These are phyloP conservation scores for Starmera quercuum DNA, from an alignment of 805 yeast genomes.

Conservation along the genomic window DNA sequence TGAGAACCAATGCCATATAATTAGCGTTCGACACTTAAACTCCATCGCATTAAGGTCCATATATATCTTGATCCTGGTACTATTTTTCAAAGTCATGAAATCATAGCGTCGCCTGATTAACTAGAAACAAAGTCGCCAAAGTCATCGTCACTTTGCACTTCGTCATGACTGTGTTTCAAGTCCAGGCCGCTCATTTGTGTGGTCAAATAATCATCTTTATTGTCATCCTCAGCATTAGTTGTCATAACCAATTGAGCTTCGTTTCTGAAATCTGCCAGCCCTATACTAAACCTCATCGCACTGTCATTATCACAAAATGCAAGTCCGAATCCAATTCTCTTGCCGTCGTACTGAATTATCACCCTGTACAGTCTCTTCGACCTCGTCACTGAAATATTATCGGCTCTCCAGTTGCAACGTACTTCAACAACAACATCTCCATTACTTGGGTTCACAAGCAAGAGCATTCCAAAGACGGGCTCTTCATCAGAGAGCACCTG, in stretches of 20 bases:
- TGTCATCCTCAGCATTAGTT: background rate
- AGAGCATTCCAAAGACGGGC: too few species aligned
- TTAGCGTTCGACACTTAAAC: too few species aligned
- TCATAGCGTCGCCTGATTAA: too few species aligned
- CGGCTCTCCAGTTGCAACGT: conserved; percentile 22
- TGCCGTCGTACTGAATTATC: conserved; percentile 21
- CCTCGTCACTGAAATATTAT: conserved; percentile 20
- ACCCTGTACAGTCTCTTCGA: conserved; percentile 26
- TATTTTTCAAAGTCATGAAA: too few species aligned
- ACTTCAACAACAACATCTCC: conserved; percentile 29
- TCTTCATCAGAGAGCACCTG: too few species aligned
- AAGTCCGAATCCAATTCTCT: conserved; percentile 33
- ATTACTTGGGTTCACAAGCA: too few species aligned
- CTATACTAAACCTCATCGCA: conserved; percentile 28
- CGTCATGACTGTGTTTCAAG: too few species aligned
- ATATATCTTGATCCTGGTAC: too few species aligned
- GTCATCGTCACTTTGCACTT: conserved; percentile 12
- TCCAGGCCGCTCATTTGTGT: background rate
- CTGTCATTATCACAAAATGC: conserved; percentile 26
- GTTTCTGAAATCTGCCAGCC: conserved; percentile 25
- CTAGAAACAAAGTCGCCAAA: conserved; percentile 19
- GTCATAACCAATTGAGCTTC: conserved; percentile 6
- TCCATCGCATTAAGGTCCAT: too few species aligned
- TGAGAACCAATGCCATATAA: too few species aligned
- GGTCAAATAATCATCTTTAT: background rate